phyloP scores from a whole-genome alignment of 2,329 filamentous ascomycete genomes.

The Trichophyton mentagrophytes region DNA sequence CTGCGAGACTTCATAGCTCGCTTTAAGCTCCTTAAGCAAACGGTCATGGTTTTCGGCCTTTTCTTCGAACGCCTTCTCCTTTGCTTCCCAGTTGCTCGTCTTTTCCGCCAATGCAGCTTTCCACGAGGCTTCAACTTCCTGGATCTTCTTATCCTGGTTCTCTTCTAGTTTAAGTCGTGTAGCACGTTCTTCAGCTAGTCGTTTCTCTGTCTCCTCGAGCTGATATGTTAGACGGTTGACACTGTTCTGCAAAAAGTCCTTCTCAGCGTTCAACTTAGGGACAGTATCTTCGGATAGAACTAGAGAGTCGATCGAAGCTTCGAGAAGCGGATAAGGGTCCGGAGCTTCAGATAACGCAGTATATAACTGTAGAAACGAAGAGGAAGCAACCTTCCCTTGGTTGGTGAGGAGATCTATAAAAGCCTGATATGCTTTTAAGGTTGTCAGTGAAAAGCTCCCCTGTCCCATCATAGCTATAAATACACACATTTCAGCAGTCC shows the following conservation, averaged over 20 bases:
- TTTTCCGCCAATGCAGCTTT: conserved; percentile 81
- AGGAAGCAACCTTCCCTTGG: conserved; percentile 87
- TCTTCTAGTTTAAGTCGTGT: conserved; percentile 64
- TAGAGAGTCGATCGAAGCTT: conserved; percentile 90
- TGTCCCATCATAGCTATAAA: not conserved
- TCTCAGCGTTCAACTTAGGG: conserved; percentile 79
- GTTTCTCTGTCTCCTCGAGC: conserved; percentile 68
- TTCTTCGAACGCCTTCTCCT: conserved; percentile 80
- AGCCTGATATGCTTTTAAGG: conserved; percentile 66
- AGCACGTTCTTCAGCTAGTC: conserved; percentile 63
- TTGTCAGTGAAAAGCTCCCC: conserved; percentile 5
- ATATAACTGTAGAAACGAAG: conserved; percentile 84
- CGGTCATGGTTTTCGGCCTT: conserved; percentile 91
- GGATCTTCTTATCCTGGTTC: conserved; percentile 63
- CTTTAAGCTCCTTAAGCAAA: conserved; percentile 85
- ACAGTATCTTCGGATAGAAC: conserved; percentile 84
- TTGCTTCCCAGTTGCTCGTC: conserved; percentile 89
- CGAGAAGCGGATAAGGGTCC: conserved; percentile 88
- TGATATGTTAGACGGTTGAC: conserved; percentile 64
- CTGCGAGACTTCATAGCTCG: conserved; percentile 92
- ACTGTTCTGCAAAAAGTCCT: conserved; percentile 69
- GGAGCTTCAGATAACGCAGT: conserved; percentile 88
- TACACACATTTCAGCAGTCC: conserved; percentile 64
- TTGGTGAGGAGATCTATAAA: conserved; percentile 96
- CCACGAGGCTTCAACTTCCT: conserved; percentile 86